A percentile compares a stretch with the other conserved stretches of the same genome.
These are phyloP conservation scores for Psilocybe mexicana DNA, from an alignment of 1,284 basidiomycete genomes.

Conservation along the genomic window DNA sequence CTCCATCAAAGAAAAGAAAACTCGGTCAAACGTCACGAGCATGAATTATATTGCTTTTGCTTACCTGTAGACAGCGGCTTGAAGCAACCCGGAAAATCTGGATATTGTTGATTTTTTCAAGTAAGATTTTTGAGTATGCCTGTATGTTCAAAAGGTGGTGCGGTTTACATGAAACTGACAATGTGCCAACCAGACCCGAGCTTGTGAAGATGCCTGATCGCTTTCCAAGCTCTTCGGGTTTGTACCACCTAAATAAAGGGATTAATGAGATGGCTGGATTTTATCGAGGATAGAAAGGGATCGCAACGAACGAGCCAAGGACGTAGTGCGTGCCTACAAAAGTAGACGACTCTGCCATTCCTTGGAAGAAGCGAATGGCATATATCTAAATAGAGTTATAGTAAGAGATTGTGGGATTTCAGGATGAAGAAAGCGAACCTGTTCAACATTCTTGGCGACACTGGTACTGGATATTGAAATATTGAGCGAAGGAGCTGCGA, in stretches of 20 bases:
- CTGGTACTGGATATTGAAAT: slow-evolving; percentile 46
- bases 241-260: slow-evolving; percentile 59
- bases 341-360: slow-evolving; percentile 70
- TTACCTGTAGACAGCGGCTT: slow-evolving; percentile 64
- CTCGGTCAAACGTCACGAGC: background rate
- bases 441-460: slow-evolving; percentile 52
- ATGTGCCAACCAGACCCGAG: slow-evolving; percentile 63
- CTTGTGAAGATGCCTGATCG: slow-evolving; percentile 72
- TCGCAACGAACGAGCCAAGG: slow-evolving; percentile 55
- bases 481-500: background rate
- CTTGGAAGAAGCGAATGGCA: slow-evolving; percentile 75
- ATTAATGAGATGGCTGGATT: background rate
- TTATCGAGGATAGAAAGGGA: background rate
- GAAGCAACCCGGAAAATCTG: slow-evolving; percentile 73
- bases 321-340: slow-evolving; percentile 78
- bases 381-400: slow-evolving; percentile 49
- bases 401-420: background rate
- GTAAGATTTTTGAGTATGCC: too few species aligned
- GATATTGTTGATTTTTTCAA: too few species aligned
- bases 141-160: too few species aligned
- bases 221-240: slow-evolving; percentile 66
- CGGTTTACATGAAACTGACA: slow-evolving; percentile 39
- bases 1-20: slow-evolving; percentile 28
- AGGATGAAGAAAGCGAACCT: slow-evolving; percentile 36
- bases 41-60: background rate